Base-by-base conservation (phyloP, 2,329 filamentous ascomycete species). In the Colletotrichum plurivorum region DNA sequence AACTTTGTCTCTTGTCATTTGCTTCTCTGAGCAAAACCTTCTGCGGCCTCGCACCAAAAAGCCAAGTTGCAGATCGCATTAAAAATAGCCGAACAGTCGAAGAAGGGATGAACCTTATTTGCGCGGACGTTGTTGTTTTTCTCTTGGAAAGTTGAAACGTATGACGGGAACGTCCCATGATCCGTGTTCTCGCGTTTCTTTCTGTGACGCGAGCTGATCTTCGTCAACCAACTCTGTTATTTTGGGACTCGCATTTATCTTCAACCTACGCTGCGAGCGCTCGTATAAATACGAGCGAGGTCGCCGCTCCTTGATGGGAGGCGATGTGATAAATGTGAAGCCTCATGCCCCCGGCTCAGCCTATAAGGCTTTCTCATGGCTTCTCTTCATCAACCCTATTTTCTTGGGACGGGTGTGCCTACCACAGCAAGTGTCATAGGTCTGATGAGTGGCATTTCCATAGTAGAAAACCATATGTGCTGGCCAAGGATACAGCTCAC, bases 11-110 rank as follows among this genome's bases (percentile, higher is more conserved):
- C 31, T 22, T 56, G 53, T 18, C 18, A n/a, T 56, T 20, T 56
- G 15, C n/a, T 36, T 45, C n/a, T 56, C 53, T 56, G 53, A 25
- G 53, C 53, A 36, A 43, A 56, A 56, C 53, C 31, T 36, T 56
- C 39, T 56, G 25, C 18, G 15, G 2, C 22, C 36, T 43, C 15
- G 27, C 12, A 56, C 6, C 10, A 20, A 56, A 56, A 43, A 56
- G 36, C 53, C 52, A 54, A 54, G 31, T 25, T 13, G 20, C 36
- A 25, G 41, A 15, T 56, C 41, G 16, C n/a, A 43, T 18, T 56
- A 56, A 43, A 43, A 43, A 56, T 56, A 43, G 53, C 36, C 12
- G 53, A 43, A 25, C 53, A 15, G 18, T n/a, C 18, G 36, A 56
- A 15, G 7, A 22, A 18, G 53, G 36, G 53, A 56, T 36, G 53